Percentiles rank a stretch among this genome's conserved stretches.
phyloP scores from a whole-genome alignment of 2,329 filamentous ascomycete species.

The Diaporthe sp. region DNA sequence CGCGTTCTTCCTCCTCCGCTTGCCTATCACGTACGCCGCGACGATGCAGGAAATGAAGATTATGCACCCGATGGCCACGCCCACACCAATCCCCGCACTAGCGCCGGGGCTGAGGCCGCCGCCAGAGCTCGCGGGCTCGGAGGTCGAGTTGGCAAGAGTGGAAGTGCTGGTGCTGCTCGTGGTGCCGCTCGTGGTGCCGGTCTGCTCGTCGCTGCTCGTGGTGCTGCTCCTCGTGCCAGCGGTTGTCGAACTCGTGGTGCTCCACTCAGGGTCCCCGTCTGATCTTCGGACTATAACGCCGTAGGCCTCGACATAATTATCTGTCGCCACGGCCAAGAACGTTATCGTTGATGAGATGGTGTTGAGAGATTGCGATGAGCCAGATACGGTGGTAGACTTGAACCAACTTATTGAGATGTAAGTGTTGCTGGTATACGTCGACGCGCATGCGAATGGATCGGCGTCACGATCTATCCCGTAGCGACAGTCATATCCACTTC shows the following conservation, averaged over 20 bases:
- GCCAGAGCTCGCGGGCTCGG: not conserved
- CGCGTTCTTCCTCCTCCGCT: slow-evolving; percentile 2
- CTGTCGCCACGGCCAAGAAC: not conserved
- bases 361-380: not conserved
- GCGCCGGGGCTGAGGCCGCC: slow-evolving; percentile 15
- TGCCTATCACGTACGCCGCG: slow-evolving; percentile 19
- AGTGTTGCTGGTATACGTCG: not conserved
- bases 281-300: slow-evolving; percentile 1
- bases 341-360: not conserved
- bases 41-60: slow-evolving; percentile 37
- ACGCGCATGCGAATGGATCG: slow-evolving; percentile 23
- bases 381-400: not conserved
- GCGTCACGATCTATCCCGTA: not conserved
- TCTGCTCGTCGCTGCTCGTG: not conserved
- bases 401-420: not conserved
- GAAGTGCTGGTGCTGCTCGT: not conserved
- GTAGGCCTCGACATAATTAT: slow-evolving; percentile 7
- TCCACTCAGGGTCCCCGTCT: slow-evolving; percentile 13
- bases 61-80: slow-evolving; percentile 21
- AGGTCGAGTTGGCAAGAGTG: not conserved
- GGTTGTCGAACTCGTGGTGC: not conserved
- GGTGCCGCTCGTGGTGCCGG: not conserved
- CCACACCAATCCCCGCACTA: slow-evolving; percentile 10
- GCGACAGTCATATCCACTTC: slow-evolving; percentile 1
- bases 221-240: not conserved